Evolutionary conservation across 75 land plant species (phyloP).

Genomic region (Pinus taeda): DNA sequence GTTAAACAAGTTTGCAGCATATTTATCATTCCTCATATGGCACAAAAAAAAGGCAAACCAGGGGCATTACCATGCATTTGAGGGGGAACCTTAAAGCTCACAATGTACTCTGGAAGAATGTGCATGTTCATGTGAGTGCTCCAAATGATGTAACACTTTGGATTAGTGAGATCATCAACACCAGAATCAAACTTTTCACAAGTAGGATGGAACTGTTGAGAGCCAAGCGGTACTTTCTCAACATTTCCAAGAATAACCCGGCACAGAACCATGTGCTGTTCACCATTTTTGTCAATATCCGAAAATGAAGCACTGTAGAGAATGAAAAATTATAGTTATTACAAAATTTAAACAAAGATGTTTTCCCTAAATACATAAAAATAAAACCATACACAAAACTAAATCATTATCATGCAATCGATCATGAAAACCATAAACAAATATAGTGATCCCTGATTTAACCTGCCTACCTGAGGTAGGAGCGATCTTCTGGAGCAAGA

Average conservation of each 20-base stretch:
- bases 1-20: too few relatives aligned
- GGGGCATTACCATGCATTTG: neutral
- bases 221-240: conserved; percentile 46
- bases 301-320: conserved; percentile 52
- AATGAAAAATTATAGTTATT: conserved; percentile 1
- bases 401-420: neutral
- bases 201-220: conserved; percentile 49
- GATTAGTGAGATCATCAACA: conserved; percentile 40
- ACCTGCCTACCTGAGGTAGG: conserved; percentile 49
- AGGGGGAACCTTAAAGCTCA: conserved; percentile 42
- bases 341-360: neutral
- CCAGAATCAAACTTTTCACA: conserved; percentile 50
- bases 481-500: conserved; percentile 55
- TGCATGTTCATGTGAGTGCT: conserved; percentile 56
- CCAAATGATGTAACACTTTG: conserved; percentile 55
- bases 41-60: neutral
- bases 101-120: conserved; percentile 46
- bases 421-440: neutral
- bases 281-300: conserved; percentile 77
- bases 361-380: neutral
- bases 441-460: neutral
- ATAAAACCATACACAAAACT: neutral
- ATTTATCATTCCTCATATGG: neutral
- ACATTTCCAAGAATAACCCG: conserved; percentile 66
- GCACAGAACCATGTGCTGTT: conserved; percentile 53